Conservation (phyloP, 352 stramenopile species). For the Globisporangium recalcitrans region DNA sequence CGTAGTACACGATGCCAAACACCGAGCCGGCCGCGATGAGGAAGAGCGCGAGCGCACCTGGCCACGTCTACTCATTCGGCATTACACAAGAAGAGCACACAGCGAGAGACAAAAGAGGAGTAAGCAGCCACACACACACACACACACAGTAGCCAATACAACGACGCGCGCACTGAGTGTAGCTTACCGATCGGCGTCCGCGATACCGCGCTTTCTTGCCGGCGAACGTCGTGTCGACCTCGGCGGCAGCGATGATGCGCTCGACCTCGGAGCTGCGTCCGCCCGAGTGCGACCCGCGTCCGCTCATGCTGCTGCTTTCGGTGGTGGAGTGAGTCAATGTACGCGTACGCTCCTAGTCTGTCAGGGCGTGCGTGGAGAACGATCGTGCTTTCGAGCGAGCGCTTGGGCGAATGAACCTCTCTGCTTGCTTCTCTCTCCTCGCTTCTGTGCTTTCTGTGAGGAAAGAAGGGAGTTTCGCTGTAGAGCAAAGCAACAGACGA, state of each 20-base stretch:
- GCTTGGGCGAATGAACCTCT: background rate
- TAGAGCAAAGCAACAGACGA: background rate
- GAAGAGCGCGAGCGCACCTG: conserved; percentile 59
- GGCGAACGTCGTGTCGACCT: conserved; percentile 76
- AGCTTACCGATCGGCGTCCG: conserved; percentile 55
- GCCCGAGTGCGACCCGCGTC: conserved; percentile 38
- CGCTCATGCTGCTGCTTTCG: conserved; percentile 18
- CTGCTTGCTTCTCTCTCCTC: background rate
- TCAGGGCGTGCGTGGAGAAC: background rate
- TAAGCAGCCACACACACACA: background rate
- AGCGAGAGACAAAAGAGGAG: background rate
- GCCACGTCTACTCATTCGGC: conserved; percentile 52
- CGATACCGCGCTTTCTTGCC: conserved; percentile 74
- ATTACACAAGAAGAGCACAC: background rate
- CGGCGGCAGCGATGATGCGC: conserved; percentile 72
- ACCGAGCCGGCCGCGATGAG: conserved; percentile 54
- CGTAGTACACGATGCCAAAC: conserved; percentile 70
- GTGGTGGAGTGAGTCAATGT: background rate
- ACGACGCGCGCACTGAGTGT: no score
- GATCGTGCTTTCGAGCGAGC: background rate
- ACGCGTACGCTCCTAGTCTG: background rate
- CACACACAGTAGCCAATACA: no score
- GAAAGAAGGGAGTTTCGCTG: conserved; percentile 1
- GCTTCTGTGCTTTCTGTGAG: background rate
- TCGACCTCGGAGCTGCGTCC: conserved; percentile 71